Conservation (phyloP, 768 basidiomycete genomes). For the Hericium alpestre region DNA sequence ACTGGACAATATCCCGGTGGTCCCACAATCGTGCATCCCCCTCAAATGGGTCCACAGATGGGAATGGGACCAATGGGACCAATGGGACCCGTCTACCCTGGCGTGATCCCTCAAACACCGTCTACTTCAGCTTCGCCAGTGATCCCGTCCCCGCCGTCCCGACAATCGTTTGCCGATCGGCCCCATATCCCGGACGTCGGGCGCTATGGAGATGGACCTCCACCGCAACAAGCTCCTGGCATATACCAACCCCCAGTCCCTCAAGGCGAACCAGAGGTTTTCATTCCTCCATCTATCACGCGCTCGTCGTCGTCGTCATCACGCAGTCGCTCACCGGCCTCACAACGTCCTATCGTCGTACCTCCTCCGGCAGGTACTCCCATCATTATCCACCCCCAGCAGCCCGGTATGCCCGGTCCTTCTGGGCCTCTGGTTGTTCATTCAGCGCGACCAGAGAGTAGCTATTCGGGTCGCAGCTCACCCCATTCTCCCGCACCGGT, state of each 20-base stretch:
- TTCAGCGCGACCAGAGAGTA: no score
- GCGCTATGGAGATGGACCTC: not conserved
- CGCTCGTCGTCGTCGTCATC: not conserved
- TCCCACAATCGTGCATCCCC: no score
- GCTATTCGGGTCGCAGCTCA: not conserved
- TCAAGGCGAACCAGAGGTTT: not conserved
- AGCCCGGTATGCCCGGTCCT: not conserved
- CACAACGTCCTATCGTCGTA: not conserved
- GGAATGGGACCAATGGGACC: no score
- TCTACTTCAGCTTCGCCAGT: slow-evolving; percentile 3
- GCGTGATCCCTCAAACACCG: not conserved
- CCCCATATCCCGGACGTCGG: not conserved
- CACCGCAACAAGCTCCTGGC: not conserved
- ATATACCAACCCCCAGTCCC: slow-evolving; percentile 10
- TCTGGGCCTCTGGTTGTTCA: no score
- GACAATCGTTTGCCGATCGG: not conserved
- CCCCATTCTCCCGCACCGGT: not conserved
- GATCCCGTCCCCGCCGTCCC: not conserved
- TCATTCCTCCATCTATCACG: slow-evolving; percentile 6
- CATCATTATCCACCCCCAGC: not conserved
- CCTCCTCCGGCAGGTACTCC: not conserved
- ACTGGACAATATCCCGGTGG: not conserved
- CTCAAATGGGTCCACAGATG: no score
- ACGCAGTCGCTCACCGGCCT: not conserved
- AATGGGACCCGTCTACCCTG: no score